Base-by-base conservation (phyloP, 2,329 filamentous ascomycete species). In the Paecilomyces sp. region DNA sequence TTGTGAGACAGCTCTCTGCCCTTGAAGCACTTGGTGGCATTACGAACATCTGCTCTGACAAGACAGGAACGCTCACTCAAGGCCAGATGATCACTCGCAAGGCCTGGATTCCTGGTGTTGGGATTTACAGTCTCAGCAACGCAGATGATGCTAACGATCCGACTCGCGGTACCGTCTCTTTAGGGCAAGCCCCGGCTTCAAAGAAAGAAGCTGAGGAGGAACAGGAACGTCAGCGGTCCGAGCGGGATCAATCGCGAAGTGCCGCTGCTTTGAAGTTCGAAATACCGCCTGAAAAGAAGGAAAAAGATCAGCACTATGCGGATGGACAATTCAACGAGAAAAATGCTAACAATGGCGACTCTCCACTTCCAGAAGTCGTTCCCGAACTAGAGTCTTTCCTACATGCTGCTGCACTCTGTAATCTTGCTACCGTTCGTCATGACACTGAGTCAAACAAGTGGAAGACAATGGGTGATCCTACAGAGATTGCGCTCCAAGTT, bases 401-500 rank as follows among this genome's bases (percentile, higher is more conserved):
- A 9, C 75, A 79, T 47, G 79, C 82, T 9, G 78, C 83, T 25
- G 80, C 84, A 22, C 74, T 87, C 4, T 83, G 81, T 64, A 84
- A 84, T 62, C 72, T 85, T 22, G 81, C 82, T 1, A 72, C 73
- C 8, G 76, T 84, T 7, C 79, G 81, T 54, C 72, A 79, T 60
- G 76, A 77, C 50, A 67, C 73, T 3, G 68, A 77, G 25, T 68
- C 72, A 4, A 65, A 66, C 5, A 71, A 74, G 52, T 87, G 85
- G 85, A 79, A 81, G 57, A 80, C 83, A 28, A 80, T 83, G 54
- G 85, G 84, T n/a, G 84, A 87, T 62, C 83, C 84, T 1, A 89
- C 86, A 2, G 86, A 89, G 65, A 86, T 88, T 60, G 86, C 86
- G 5, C 80, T 89, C 2, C 84, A 88, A 60, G 85, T 88, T 6